phyloP scores from a whole-genome alignment of 345 rosid species.

The Ceriops decandra region DNA sequence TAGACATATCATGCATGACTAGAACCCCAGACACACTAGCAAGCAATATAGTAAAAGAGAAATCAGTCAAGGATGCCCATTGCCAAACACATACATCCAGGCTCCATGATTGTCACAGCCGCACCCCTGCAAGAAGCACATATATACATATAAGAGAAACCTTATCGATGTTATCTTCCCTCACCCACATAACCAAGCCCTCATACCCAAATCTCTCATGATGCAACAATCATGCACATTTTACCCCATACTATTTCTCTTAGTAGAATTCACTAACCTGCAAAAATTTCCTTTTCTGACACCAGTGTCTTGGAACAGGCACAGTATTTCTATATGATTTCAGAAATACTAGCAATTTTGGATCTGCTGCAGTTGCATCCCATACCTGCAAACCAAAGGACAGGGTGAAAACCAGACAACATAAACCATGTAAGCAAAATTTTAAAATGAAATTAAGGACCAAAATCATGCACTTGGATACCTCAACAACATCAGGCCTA shows the following conservation, averaged over 20 bases:
- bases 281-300: conserved; percentile 95
- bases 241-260: conserved; percentile 20
- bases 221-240: conserved; percentile 42
- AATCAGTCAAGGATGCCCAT: conserved; percentile 44
- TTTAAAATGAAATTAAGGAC: not conserved
- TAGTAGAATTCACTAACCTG: conserved; percentile 59
- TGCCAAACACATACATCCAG: conserved; percentile 94
- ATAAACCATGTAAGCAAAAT: not conserved
- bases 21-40: conserved; percentile 43
- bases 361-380: conserved; percentile 99
- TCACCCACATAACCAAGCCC: conserved; percentile 46
- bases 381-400: conserved; percentile 63
- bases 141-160: conserved; percentile 96
- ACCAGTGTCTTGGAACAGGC: conserved; percentile 99
- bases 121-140: conserved; percentile 99
- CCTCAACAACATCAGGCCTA: conserved; percentile 99
- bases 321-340: conserved; percentile 93
- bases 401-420: not conserved
- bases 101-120: conserved; percentile 89
- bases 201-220: conserved; percentile 43
- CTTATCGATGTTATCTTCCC: conserved; percentile 63
- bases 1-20: conserved; percentile 23
- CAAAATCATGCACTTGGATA: conserved; percentile 17
- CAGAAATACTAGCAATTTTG: conserved; percentile 87
- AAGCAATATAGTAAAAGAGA: conserved; percentile 31